Conservation (phyloP, 2,329 filamentous ascomycete species). For the Paraconiothyrium brasiliense region DNA sequence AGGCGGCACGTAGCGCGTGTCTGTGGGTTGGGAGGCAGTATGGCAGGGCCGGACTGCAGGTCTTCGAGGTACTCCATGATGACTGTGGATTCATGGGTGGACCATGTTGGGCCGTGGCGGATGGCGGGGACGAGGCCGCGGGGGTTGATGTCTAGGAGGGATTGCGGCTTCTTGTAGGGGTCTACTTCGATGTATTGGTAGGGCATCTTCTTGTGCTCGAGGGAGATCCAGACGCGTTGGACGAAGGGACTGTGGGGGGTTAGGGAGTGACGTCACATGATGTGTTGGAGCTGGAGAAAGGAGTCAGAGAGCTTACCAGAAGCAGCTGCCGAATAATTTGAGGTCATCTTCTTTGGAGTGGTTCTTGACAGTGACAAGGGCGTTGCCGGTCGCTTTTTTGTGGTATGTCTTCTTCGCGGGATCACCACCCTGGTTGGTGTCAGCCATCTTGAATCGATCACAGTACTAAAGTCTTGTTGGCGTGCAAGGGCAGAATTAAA, state of each 20-base stretch:
- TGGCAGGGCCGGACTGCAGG: constrained; percentile 64
- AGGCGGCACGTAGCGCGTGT: constrained; percentile 77
- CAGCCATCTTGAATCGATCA: constrained; percentile 53
- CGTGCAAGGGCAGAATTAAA: neutral
- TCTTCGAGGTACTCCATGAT: constrained; percentile 93
- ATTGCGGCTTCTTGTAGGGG: constrained; percentile 76
- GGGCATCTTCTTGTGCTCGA: constrained; percentile 78
- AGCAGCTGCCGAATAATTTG: constrained; percentile 84
- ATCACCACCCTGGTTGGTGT: constrained; percentile 60
- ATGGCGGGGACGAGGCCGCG: constrained; percentile 80
- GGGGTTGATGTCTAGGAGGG: constrained; percentile 78
- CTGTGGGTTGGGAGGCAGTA: constrained; percentile 74
- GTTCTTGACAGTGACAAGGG: constrained; percentile 72
- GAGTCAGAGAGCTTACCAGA: constrained; percentile 69
- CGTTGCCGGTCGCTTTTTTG: constrained; percentile 76
- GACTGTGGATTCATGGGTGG: constrained; percentile 81
- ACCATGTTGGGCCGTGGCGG: constrained; percentile 77
- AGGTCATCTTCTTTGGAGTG: constrained; percentile 76
- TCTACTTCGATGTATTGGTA: constrained; percentile 92
- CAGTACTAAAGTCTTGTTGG: constrained; percentile 7
- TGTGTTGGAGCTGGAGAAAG: neutral
- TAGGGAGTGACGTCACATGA: constrained; percentile 24
- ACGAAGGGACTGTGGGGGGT: constrained; percentile 73
- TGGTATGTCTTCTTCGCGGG: constrained; percentile 70
- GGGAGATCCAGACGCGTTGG: constrained; percentile 87